Conservation (phyloP, 805 yeast species). For the Cyberlindnera euphorbiiphila region DNA sequence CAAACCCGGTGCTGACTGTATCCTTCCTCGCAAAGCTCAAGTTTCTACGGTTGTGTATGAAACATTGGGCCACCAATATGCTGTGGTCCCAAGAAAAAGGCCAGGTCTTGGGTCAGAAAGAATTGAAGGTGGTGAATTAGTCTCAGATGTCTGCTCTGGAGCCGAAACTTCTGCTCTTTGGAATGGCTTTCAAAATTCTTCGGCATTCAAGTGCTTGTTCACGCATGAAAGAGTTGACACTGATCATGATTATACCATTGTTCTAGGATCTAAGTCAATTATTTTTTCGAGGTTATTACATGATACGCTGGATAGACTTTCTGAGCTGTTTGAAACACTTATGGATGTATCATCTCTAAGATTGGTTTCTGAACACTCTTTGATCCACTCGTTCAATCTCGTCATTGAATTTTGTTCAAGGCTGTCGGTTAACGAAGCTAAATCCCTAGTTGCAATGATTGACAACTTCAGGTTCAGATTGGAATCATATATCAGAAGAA, state of each 20-base stretch:
- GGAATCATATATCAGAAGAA: conserved; percentile 18
- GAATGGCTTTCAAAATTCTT: conserved; percentile 10
- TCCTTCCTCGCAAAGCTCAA: conserved; percentile 19
- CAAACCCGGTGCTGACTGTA: conserved; percentile 12
- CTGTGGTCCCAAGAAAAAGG: conserved; percentile 12
- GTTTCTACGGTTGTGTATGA: conserved; percentile 21
- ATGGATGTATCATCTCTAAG: conserved; percentile 2
- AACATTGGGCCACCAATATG: conserved; percentile 18
- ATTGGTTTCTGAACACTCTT: conserved; percentile 1
- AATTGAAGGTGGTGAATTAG: conserved; percentile 6
- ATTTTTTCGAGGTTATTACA: conserved; percentile 14
- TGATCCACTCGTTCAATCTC: conserved; percentile 10
- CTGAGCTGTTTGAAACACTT: conserved; percentile 13
- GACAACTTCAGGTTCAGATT: conserved; percentile 22
- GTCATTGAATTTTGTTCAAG: conserved; percentile 18
- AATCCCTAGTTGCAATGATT: conserved; percentile 15
- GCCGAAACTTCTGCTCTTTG: conserved; percentile 1
- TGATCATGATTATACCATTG: conserved; percentile 10
- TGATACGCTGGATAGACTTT: conserved; percentile 12
- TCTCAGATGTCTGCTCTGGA: no score
- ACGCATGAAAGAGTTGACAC: conserved; percentile 1
- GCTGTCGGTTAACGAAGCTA: conserved; percentile 11
- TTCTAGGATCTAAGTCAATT: conserved; percentile 13
- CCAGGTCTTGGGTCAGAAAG: conserved; percentile 1
- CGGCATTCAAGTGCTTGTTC: conserved; percentile 17